phyloP scores from a whole-genome alignment of 352 stramenopile species.

The Pelagophyceae sp. region DNA sequence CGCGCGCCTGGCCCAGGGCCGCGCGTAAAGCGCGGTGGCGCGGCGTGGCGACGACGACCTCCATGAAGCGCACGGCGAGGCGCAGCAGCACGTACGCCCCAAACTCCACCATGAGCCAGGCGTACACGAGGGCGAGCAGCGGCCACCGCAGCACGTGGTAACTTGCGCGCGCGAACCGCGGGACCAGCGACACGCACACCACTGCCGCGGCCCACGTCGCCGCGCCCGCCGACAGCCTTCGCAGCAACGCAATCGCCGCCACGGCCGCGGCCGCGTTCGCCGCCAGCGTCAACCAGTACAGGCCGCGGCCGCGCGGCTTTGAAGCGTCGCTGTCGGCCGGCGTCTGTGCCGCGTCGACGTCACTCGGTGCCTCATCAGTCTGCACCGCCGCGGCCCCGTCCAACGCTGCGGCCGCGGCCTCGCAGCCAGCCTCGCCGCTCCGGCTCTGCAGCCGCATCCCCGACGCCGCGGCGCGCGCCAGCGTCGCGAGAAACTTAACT shows the following conservation, averaged over 20 bases:
- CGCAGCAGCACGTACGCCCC: slow-evolving; percentile 48
- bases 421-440: too few species aligned
- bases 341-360: too few species aligned
- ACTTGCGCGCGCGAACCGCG: background rate
- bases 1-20: background rate
- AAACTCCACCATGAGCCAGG: slow-evolving; percentile 49
- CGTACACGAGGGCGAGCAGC: slow-evolving; percentile 49
- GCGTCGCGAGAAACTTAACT: too few species aligned
- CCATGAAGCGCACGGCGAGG: background rate
- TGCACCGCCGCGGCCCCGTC: too few species aligned
- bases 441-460: too few species aligned
- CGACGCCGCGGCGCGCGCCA: too few species aligned
- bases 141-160: slow-evolving; percentile 44
- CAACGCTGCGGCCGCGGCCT: too few species aligned
- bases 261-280: background rate
- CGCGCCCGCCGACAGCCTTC: background rate
- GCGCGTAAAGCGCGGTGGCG: background rate
- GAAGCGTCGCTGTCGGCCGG: too few species aligned
- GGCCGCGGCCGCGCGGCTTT: too few species aligned
- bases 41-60: background rate
- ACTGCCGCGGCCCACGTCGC: background rate
- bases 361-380: too few species aligned
- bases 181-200: background rate
- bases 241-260: background rate
- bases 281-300: background rate